Percentiles rank a stretch among this genome's conserved stretches.
phyloP scores from a whole-genome alignment of 1,284 basidiomycete genomes.

The Leucoagaricus sp. region DNA sequence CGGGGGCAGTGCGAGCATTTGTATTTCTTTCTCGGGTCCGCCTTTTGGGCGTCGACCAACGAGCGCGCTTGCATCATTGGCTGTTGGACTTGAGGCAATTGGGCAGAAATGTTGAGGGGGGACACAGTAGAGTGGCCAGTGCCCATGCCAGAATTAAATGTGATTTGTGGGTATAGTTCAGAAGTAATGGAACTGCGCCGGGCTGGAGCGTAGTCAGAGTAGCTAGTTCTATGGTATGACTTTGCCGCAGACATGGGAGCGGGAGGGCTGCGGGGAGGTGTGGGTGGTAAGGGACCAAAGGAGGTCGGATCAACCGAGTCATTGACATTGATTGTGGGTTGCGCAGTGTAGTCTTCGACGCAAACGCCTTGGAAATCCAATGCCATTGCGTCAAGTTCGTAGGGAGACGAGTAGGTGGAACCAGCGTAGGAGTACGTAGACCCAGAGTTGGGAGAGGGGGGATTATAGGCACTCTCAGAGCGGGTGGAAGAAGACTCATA shows the following conservation, averaged over 20 bases:
- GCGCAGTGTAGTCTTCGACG: conserved; percentile 54
- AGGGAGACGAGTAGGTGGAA: conserved; percentile 52
- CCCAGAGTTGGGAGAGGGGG: conserved; percentile 51
- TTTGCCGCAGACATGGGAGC: conserved; percentile 33
- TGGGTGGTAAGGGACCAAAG: conserved; percentile 59
- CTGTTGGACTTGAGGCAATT: conserved; percentile 45
- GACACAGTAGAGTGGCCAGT: conserved; percentile 52
- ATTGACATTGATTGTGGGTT: conserved; percentile 40
- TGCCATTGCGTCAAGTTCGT: conserved; percentile 68
- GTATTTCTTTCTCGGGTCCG: conserved; percentile 75
- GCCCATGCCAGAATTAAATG: conserved; percentile 30
- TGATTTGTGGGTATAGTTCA: conserved; percentile 55
- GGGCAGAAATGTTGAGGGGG: conserved; percentile 54
- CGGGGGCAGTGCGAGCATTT: conserved; percentile 71
- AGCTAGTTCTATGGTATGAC: conserved; percentile 50
- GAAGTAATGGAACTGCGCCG: conserved; percentile 48
- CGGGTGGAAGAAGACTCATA: conserved; percentile 68
- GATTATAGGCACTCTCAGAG: conserved; percentile 70
- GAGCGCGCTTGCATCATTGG: conserved; percentile 33
- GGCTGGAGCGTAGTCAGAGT: conserved; percentile 62
- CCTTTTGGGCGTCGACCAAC: conserved; percentile 48
- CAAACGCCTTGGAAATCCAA: conserved; percentile 70
- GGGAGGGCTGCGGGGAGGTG: conserved; percentile 58
- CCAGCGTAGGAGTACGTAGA: conserved; percentile 23
- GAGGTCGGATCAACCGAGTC: conserved; percentile 51